Evolutionary conservation across 2,329 filamentous ascomycete species (phyloP).

Genomic region (Sporothrix mexicana): DNA sequence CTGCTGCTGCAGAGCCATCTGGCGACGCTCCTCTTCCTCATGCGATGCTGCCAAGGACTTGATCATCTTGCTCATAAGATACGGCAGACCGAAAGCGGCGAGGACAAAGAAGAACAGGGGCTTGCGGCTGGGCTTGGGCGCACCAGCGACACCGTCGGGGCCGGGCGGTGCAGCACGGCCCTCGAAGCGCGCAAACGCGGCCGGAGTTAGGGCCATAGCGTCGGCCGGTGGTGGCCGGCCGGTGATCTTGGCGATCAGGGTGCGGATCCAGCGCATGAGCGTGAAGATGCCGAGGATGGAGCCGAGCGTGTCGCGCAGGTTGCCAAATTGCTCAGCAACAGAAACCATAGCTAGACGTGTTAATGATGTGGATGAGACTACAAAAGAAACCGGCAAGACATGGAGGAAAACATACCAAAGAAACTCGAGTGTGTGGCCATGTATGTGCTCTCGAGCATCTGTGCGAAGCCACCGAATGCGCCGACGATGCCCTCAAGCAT

Average conservation of each 20-base stretch:
- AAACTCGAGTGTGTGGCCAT: slow-evolving; percentile 99
- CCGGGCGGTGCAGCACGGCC: slow-evolving; percentile 61
- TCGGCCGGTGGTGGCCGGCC: slow-evolving; percentile 89
- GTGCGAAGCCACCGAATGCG: slow-evolving; percentile 95
- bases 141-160: slow-evolving; percentile 60
- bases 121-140: slow-evolving; percentile 83
- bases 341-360: slow-evolving; percentile 84
- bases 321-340: slow-evolving; percentile 95
- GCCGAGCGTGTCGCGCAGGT: slow-evolving; percentile 88
- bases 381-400: too few species aligned
- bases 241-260: slow-evolving; percentile 87
- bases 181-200: slow-evolving; percentile 88
- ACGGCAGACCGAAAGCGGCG: slow-evolving; percentile 93
- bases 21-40: slow-evolving; percentile 77
- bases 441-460: slow-evolving; percentile 99
- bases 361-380: too few species aligned
- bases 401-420: slow-evolving; percentile 68
- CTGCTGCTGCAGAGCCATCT: slow-evolving; percentile 57
- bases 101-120: slow-evolving; percentile 95
- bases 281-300: slow-evolving; percentile 96
- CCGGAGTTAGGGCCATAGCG: slow-evolving; percentile 83
- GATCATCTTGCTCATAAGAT: slow-evolving; percentile 96
- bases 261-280: slow-evolving; percentile 91
- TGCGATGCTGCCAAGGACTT: slow-evolving; percentile 80
- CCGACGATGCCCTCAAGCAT: slow-evolving; percentile 97